These are phyloP conservation scores for Hemileccinum rubropunctum DNA, from an alignment of 768 basidiomycete species.

Conservation along the genomic window DNA sequence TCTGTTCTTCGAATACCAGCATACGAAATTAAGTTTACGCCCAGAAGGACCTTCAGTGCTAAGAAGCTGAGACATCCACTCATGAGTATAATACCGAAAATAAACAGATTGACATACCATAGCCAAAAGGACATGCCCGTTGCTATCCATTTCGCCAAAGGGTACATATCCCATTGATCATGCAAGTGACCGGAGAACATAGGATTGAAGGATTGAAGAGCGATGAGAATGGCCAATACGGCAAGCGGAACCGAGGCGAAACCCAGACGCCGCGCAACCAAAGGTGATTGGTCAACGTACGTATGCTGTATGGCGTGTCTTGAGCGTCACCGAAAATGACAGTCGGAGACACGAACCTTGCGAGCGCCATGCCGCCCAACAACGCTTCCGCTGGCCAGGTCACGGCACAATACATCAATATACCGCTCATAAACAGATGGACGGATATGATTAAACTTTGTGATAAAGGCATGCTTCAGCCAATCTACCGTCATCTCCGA, in stretches of 20 bases:
- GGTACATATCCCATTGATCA: slow-evolving; percentile 40
- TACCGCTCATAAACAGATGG: slow-evolving; percentile 94
- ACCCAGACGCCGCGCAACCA: slow-evolving; percentile 90
- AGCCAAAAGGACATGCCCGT: slow-evolving; percentile 76
- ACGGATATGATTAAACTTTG: slow-evolving; percentile 98
- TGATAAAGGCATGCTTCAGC: slow-evolving; percentile 99
- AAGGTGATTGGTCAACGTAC: slow-evolving; percentile 93
- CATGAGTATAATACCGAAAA: not conserved
- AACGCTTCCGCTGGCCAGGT: slow-evolving; percentile 78
- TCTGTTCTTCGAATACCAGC: slow-evolving; percentile 71
- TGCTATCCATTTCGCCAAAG: slow-evolving; percentile 56
- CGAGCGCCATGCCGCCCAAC: slow-evolving; percentile 63
- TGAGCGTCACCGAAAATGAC: slow-evolving; percentile 1
- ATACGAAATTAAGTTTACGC: slow-evolving; percentile 82
- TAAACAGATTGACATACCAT: slow-evolving; percentile 57
- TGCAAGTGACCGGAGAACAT: slow-evolving; percentile 49
- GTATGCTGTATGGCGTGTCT: slow-evolving; percentile 53
- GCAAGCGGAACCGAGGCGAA: slow-evolving; percentile 92
- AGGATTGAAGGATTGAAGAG: slow-evolving; percentile 65
- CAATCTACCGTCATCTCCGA: slow-evolving; percentile 97
- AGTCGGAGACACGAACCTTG: slow-evolving; percentile 47
- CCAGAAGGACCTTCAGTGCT: slow-evolving; percentile 89
- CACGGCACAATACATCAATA: slow-evolving; percentile 92
- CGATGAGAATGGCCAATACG: slow-evolving; percentile 74
- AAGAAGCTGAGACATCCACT: slow-evolving; percentile 53